Conservation (phyloP, 306 rosid species). For the Prunus mira region DNA sequence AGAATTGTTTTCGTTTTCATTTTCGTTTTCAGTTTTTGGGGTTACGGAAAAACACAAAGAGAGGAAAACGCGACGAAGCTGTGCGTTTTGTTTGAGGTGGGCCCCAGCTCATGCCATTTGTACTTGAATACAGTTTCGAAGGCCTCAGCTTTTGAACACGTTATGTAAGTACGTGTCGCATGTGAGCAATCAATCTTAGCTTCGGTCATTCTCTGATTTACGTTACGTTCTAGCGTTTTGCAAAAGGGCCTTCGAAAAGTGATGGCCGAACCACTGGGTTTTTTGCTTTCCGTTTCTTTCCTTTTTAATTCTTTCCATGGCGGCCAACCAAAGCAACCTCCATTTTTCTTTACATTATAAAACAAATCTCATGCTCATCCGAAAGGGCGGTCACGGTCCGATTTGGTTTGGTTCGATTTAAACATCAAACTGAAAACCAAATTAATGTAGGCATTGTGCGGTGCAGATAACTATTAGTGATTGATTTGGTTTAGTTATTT, state of each 20-base stretch:
- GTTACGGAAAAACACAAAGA: neutral
- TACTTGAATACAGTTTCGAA: neutral
- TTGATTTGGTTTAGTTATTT: too few relatives aligned
- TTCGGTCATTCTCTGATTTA: neutral
- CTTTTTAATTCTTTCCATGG: neutral
- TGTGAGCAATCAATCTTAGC: neutral
- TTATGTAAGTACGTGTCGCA: neutral
- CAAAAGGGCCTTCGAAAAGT: neutral
- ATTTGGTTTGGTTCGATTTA: too few relatives aligned
- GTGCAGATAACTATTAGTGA: too few relatives aligned
- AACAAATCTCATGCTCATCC: neutral
- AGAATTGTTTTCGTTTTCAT: neutral
- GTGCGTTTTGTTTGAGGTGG: neutral
- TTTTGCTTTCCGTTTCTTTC: neutral
- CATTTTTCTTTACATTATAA: neutral
- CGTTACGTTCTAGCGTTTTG: neutral
- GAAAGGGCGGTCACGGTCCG: too few relatives aligned
- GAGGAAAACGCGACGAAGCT: neutral
- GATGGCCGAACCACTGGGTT: neutral
- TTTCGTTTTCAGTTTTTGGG: neutral
- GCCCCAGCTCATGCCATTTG: neutral
- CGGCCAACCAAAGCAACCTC: conserved; percentile 9
- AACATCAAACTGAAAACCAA: too few relatives aligned
- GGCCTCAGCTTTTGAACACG: neutral
- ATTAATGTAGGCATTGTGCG: too few relatives aligned